These are phyloP conservation scores for Candida nonsorbophila DNA, from an alignment of 805 yeast species.

Conservation along the genomic window DNA sequence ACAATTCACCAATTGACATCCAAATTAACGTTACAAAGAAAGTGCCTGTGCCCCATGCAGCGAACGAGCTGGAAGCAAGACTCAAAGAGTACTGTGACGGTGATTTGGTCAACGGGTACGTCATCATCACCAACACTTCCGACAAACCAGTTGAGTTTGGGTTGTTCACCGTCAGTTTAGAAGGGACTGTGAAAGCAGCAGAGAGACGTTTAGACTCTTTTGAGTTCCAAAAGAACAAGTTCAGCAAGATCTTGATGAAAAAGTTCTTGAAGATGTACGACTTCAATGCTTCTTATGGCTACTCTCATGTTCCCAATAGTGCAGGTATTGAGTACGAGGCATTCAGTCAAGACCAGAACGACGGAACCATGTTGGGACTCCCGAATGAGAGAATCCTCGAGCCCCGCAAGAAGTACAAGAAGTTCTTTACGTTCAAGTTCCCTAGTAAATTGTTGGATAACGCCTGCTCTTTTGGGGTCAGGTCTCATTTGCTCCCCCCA, in stretches of 20 bases:
- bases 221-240: constrained; percentile 11
- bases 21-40: constrained; percentile 50
- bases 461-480: constrained; percentile 40
- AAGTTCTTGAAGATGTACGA: constrained; percentile 58
- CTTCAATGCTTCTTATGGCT: constrained; percentile 51
- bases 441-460: constrained; percentile 51
- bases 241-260: constrained; percentile 33
- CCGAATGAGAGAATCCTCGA: constrained; percentile 43
- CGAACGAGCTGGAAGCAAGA: constrained; percentile 40
- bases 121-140: constrained; percentile 44
- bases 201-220: constrained; percentile 14
- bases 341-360: constrained; percentile 38
- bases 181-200: constrained; percentile 38
- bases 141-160: constrained; percentile 40
- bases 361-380: constrained; percentile 46
- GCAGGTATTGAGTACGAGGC: constrained; percentile 44
- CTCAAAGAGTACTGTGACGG: constrained; percentile 38
- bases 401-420: constrained; percentile 49
- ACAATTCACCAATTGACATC: constrained; percentile 40
- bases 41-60: constrained; percentile 39
- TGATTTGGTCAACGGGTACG: constrained; percentile 40
- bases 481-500: constrained; percentile 38
- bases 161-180: constrained; percentile 41
- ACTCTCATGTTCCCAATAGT: constrained; percentile 44
- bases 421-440: constrained; percentile 53